Percentiles rank a stretch among this genome's conserved stretches.
Conservation (phyloP, 2,329 filamentous ascomycete genomes). For the Sporothrix pallida region DNA sequence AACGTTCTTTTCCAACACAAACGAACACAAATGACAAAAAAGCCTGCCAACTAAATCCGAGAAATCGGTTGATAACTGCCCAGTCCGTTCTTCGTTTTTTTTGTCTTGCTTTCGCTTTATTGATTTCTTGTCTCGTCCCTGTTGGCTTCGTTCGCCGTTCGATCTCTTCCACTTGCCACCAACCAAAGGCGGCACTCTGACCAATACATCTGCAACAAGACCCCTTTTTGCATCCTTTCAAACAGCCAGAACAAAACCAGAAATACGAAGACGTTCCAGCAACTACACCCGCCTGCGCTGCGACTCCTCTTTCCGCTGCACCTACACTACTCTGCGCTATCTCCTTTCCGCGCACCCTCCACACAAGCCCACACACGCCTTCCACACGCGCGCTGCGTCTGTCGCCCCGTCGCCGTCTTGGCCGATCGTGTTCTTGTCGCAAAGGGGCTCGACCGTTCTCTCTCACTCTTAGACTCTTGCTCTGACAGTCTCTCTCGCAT, state of each 20-base stretch:
- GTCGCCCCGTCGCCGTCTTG: conserved; percentile 11
- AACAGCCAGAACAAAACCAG: background rate
- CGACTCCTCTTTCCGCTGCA: background rate
- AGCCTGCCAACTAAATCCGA: background rate
- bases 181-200: conserved; percentile 10
- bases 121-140: background rate
- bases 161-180: conserved; percentile 14
- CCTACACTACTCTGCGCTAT: conserved; percentile 23
- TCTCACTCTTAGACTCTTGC: background rate
- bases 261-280: background rate
- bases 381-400: background rate
- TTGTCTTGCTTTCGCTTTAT: background rate
- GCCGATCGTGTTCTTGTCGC: conserved; percentile 30
- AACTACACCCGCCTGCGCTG: conserved; percentile 12
- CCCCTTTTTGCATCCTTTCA: background rate
- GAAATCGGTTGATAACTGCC: conserved; percentile 8
- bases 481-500: background rate
- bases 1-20: conserved; percentile 18
- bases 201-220: conserved; percentile 28
- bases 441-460: conserved; percentile 29
- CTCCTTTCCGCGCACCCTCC: conserved; percentile 25
- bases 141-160: background rate
- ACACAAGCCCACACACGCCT: background rate
- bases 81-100: conserved; percentile 4
- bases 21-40: background rate